Percentiles rank a stretch among this genome's conserved stretches.
These are phyloP conservation scores for Rhynchospora breviuscula DNA, from an alignment of 176 grass and related monocot species.

Conservation along the genomic window DNA sequence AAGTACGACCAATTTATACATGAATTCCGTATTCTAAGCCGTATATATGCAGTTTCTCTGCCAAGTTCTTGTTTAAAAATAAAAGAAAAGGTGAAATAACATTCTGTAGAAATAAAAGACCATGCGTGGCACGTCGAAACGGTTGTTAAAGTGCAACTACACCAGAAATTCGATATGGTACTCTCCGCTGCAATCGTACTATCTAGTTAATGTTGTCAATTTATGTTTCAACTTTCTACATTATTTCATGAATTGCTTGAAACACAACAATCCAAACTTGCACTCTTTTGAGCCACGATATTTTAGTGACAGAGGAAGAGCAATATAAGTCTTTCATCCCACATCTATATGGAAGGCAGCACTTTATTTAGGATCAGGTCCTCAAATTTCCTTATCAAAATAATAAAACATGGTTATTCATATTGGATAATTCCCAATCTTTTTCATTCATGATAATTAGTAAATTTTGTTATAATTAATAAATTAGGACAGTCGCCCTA, in stretches of 20 bases:
- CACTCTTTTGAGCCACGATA: neutral
- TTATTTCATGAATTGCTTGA: neutral
- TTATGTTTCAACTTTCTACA: neutral
- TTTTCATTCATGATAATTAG: neutral
- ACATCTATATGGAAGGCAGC: too few relatives aligned
- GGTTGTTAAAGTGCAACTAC: too few relatives aligned
- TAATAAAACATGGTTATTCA: neutral
- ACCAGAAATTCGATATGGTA: too few relatives aligned
- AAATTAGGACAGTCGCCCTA: too few relatives aligned
- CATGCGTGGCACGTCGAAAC: too few relatives aligned
- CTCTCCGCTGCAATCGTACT: too few relatives aligned
- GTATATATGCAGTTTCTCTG: too few relatives aligned
- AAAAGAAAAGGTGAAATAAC: too few relatives aligned
- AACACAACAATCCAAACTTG: neutral
- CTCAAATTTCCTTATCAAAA: neutral
- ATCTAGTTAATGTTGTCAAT: too few relatives aligned
- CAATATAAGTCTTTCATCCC: neutral
- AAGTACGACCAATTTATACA: neutral
- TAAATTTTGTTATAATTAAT: neutral
- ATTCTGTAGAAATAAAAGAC: too few relatives aligned
- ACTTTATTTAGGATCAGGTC: neutral
- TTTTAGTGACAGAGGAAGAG: neutral
- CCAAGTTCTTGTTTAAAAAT: too few relatives aligned
- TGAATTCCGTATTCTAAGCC: neutral
- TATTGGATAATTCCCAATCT: neutral